Evolutionary conservation across 192 early-diverging fungal genomes (phyloP).

Genomic region (Rhizophagus sp.): DNA sequence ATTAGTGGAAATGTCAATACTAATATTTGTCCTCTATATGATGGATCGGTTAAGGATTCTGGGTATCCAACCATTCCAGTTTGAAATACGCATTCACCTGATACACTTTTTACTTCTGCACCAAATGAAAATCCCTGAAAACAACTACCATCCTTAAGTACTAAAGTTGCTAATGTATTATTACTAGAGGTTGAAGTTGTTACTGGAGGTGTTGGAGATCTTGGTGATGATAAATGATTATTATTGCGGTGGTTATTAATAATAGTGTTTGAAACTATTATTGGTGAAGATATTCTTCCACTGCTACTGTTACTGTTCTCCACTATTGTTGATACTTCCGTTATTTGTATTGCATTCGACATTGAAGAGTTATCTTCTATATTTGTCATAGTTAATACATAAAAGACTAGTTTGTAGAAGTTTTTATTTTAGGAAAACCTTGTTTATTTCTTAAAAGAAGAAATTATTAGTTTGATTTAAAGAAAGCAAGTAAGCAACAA

Average conservation of each 20-base stretch:
- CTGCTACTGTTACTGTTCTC: background rate
- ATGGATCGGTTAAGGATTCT: conserved; percentile 98
- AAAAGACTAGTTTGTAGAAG: no score
- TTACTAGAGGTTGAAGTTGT: conserved; percentile 36
- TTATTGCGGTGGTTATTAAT: background rate
- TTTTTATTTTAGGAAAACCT: no score
- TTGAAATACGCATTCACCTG: conserved; percentile 99
- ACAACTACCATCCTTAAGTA: conserved; percentile 82
- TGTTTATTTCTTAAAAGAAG: no score
- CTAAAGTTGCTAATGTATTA: conserved; percentile 65
- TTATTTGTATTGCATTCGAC: background rate
- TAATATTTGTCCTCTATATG: conserved; percentile 97
- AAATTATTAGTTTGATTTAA: no score
- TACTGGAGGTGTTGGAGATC: conserved; percentile 42
- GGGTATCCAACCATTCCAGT: conserved; percentile 99
- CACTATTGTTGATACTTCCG: background rate
- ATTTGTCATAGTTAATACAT: background rate
- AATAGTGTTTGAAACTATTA: background rate
- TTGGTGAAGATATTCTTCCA: background rate
- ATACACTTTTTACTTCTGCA: conserved; percentile 76
- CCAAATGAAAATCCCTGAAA: conserved; percentile 96
- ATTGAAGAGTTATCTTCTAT: background rate
- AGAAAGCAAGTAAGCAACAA: no score
- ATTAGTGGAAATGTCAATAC: conserved; percentile 97
- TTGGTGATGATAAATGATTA: conserved; percentile 30